Base-by-base conservation (phyloP, 371 early-diverging fungal species). In the Nematocida ironsii region DNA sequence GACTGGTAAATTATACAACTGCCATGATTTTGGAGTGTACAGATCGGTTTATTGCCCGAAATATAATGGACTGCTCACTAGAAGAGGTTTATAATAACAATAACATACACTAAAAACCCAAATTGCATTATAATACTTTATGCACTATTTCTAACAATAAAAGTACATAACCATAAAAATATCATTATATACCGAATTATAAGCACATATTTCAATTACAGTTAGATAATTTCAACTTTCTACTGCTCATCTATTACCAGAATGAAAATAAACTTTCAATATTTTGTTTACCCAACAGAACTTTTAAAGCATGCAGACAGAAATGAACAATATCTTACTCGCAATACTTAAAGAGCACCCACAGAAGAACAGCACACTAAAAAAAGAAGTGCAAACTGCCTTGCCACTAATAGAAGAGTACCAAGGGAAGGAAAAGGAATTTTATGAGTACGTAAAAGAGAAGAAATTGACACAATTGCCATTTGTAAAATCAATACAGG, bases 401-500 rank as follows among this genome's bases (percentile, higher is more conserved):
- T 5, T 71, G 9, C 9, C 5, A n/a, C 13, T 18, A 7, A 13
- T 78, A 11, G 39, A 48, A 3, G 23, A 71, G 20, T 68, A 78
- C 62, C 4, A 4, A 20, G 54, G 33, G 42, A 39, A n/a, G 27
- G 60, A 56, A 16, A 25, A 20, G 50, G 60, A 70, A 9, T 76
- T 76, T 27, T 48, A 33, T 25, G 40, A 18, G 16, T 78, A 69
- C 23, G 45, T 57, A 18, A 52, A 67, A 47, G 44, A 56, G 47
- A 42, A 69, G 16, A 18, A 33, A 39, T 11, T 45, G 50, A 44
- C 69, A 47, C 56, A 25, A 13, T 16, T 56, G 6, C 80, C 80
- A 39, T 78, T 78, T 69, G 45, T 78, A n/a, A 68, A 45, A 45
- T 42, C 42, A 13, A 7, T 78, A n/a, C 69, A 68, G 55, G 80